Base-by-base conservation (phyloP, 495 filamentous ascomycete species). In the Tuber brumale region DNA sequence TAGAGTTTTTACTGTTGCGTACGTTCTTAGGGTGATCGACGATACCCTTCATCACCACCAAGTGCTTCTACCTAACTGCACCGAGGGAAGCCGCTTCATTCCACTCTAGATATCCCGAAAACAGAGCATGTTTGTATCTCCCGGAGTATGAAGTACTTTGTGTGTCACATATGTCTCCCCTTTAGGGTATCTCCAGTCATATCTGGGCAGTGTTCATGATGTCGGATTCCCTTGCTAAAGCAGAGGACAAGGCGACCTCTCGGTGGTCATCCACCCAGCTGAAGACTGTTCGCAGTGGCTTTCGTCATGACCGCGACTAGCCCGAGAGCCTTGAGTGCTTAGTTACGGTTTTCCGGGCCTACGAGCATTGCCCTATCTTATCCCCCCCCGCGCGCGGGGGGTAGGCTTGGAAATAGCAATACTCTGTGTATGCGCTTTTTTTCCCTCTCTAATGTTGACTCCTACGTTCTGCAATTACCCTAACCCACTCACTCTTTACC, bases 71-170 rank as follows among this genome's bases (percentile, higher is more conserved):
- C 73, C 39, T 75, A 37, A 31, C 23, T 41, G 35, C 45, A 23
- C 78, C 78, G 78, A 80, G 69, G 78, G 61, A 80, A 79, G 43
- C 78, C 78, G 78, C 44, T 76, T 6, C 31, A 71, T 79, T 57
- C 76, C 78, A 77, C 66, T 21, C 31, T 31, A 80, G 66, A 72
- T 69, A 43, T 31, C 69, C 35, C 73, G 57, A 75, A 77, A 42
- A 48, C 42, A 75, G 39, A 35, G 51, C 44, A 48, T 79, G 71
- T 46, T 73, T n/a, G 43, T 61, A 72, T 75, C 70, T 73, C 76
- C 75, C 75, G 42, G 43, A 48, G 41, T 51, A 21, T 76, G 42
- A 43, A 48, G 37, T 51, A 16, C 35, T 72, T 73, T 21, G 18
- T 39, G 72, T 71, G 78, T 73, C 73, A 79, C 78, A 80, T 80